Evolutionary conservation across 345 rosid species (phyloP), one percentile per base, ranked within the genome.

Genomic region (Corymbia maculata): DNA sequence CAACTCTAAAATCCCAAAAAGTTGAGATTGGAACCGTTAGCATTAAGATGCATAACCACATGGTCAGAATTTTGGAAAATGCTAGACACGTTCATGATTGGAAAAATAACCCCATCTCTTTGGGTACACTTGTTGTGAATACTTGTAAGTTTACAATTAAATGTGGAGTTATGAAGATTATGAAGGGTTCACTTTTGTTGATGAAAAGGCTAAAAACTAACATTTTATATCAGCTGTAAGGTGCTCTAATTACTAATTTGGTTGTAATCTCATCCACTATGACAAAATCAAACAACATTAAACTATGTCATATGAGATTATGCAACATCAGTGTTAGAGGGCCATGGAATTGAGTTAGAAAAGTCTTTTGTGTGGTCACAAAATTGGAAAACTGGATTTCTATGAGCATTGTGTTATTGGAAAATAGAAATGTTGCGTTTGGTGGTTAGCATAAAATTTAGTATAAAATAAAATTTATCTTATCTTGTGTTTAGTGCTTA

Each of bases 281-380:
- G 32, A n/a, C 7, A 13, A 0, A n/a, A 13, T n/a, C 9, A 13
- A 0, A 64, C 16, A 64, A 64, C 6, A 28, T 36, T 64, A n/a
- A 64, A 64, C 13, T 6, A n/a, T 64, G 9, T 2, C 19, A 14
- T 55, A 55, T 55, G 61, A 55, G 13, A 55, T 55, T 22, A 4
- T 11, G 61, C 13, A 8, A 4, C 24, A 55, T 55, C 12, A 55
- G 61, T 55, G 21, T 22, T 55, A 55, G 28, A 22, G 28, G 13
- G 28, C 42, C 42, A 55, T 55, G 61, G 28, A 24, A 12, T 4
- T 36, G 6, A 55, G 8, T 0, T 61, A 4, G 6, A 30, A 28
- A 61, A 61, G 61, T 55, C 28, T 55, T 22, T 21, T 55, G 61
- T 21, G 28, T 55, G 61, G 42, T 36, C 42, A 36, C 42, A 36